phyloP scores from a whole-genome alignment of 257 asterid species.

The Nicotiana otophora region DNA sequence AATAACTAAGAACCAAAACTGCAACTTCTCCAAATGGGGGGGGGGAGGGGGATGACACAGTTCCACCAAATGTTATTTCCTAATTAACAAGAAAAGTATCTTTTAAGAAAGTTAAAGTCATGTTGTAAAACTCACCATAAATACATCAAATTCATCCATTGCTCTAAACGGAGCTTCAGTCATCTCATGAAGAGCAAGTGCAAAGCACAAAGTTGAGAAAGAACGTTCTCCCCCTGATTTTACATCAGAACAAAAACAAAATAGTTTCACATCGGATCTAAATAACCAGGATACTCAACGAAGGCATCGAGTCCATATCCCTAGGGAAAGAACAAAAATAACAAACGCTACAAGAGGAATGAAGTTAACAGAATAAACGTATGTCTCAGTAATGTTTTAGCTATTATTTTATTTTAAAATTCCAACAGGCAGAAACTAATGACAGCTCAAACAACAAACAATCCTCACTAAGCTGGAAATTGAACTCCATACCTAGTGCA shows the following conservation, averaged over 20 bases:
- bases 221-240: constrained; percentile 93
- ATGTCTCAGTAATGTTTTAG: too few relatives aligned
- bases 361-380: too few relatives aligned
- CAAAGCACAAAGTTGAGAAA: constrained; percentile 89
- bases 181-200: constrained; percentile 98
- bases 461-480: too few relatives aligned
- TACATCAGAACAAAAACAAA: constrained; percentile 12
- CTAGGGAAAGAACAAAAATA: not conserved
- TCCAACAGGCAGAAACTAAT: too few relatives aligned
- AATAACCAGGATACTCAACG: not conserved
- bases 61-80: not conserved
- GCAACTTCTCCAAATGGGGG: not conserved
- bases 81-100: not conserved
- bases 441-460: too few relatives aligned
- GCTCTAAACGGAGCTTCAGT: constrained; percentile 98
- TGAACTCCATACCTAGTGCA: too few relatives aligned
- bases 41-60: too few relatives aligned
- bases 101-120: not conserved
- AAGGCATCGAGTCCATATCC: not conserved
- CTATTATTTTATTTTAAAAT: too few relatives aligned
- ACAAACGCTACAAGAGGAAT: not conserved
- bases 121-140: constrained; percentile 54
- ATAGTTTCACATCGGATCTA: not conserved
- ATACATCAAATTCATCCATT: constrained; percentile 98
- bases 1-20: not conserved